These are phyloP conservation scores for Erythrobasidium hasegawianum DNA, from an alignment of 1,284 basidiomycete species.

Conservation along the genomic window DNA sequence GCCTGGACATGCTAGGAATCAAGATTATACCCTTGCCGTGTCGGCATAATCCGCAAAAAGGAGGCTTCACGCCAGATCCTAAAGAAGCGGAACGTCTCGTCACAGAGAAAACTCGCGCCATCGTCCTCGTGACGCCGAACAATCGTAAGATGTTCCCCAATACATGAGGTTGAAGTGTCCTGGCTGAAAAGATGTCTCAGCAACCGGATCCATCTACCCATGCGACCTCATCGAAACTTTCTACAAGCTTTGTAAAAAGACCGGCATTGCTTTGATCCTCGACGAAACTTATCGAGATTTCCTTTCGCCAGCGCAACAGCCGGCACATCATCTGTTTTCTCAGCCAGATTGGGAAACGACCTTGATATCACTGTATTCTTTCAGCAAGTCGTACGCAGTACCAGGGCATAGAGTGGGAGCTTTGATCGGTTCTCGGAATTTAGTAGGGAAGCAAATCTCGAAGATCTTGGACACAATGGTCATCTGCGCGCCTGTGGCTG, in stretches of 20 bases:
- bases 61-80: conserved; percentile 60
- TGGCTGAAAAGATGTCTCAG: conserved; percentile 53
- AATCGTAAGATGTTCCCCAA: conserved; percentile 57
- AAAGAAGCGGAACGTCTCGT: conserved; percentile 57
- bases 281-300: conserved; percentile 89
- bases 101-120: conserved; percentile 61
- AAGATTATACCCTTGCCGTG: conserved; percentile 59
- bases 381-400: conserved; percentile 72
- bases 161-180: conserved; percentile 16
- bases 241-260: conserved; percentile 59
- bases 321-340: conserved; percentile 60
- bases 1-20: conserved; percentile 48
- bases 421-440: conserved; percentile 61
- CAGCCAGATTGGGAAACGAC: conserved; percentile 59
- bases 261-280: conserved; percentile 68
- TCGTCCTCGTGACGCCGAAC: conserved; percentile 70
- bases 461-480: conserved; percentile 72
- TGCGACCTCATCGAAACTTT: conserved; percentile 62
- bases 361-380: conserved; percentile 71
- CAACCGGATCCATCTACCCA: conserved; percentile 70
- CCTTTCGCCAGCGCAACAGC: conserved; percentile 53
- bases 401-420: conserved; percentile 79
- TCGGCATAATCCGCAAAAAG: conserved; percentile 56
- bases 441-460: conserved; percentile 57
- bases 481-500: conserved; percentile 69